These are phyloP conservation scores for Silene coronaria DNA, from an alignment of 179 eudicot genomes.

Conservation along the genomic window DNA sequence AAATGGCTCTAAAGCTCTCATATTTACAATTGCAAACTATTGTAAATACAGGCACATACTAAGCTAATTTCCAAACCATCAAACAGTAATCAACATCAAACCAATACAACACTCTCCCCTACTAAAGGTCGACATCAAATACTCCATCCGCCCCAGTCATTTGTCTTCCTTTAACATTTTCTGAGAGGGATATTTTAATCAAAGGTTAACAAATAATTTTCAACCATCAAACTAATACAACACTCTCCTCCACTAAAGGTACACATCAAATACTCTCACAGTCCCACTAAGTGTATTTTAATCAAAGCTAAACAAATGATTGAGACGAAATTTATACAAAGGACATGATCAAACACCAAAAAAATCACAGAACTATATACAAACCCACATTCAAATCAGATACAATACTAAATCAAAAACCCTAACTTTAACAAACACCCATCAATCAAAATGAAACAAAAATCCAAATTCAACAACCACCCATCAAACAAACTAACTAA, in stretches of 20 bases:
- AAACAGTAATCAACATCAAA: not conserved
- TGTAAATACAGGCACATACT: not conserved
- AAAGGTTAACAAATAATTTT: too few relatives aligned
- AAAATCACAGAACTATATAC: too few relatives aligned
- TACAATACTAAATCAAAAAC: conserved; percentile 4
- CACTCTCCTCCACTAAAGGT: too few relatives aligned
- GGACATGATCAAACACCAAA: not conserved
- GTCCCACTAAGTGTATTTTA: too few relatives aligned
- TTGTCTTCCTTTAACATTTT: too few relatives aligned
- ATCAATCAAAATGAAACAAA: conserved; percentile 18
- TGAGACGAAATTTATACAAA: not conserved
- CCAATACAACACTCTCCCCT: not conserved
- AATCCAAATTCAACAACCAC: not conserved
- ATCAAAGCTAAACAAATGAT: not conserved
- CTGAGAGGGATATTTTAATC: too few relatives aligned
- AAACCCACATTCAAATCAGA: too few relatives aligned
- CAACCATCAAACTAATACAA: not conserved
- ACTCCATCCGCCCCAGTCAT: too few relatives aligned
- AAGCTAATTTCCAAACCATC: not conserved
- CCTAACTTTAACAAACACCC: conserved; percentile 16
- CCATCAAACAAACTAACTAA: conserved; percentile 12
- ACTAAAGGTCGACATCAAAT: not conserved
- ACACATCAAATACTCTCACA: too few relatives aligned
- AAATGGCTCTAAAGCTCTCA: not conserved
- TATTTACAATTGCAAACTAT: not conserved